Conservation (phyloP, 768 basidiomycete genomes). For the Tephrocybe sp. region DNA sequence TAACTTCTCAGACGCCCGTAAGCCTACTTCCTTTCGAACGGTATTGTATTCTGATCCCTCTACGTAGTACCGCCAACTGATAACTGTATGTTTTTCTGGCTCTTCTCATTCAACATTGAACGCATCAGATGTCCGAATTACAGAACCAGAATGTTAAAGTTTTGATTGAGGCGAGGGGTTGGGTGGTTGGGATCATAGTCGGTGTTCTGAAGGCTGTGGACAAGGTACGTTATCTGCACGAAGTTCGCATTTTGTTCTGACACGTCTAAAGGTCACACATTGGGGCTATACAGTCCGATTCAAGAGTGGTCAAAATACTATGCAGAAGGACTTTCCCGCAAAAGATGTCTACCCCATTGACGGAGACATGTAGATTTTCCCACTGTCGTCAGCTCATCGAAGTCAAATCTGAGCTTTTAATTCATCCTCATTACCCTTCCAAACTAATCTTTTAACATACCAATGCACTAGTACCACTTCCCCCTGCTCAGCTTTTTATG, state of each 20-base stretch:
- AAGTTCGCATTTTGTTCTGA: neutral
- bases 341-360: neutral
- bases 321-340: slow-evolving; percentile 5
- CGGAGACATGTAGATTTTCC: neutral
- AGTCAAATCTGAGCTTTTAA: no score
- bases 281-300: slow-evolving; percentile 14
- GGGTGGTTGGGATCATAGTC: slow-evolving; percentile 10
- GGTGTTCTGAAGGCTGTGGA: slow-evolving; percentile 8
- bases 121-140: neutral
- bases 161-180: slow-evolving; percentile 6
- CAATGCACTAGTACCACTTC: neutral
- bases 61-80: neutral
- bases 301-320: neutral
- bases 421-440: neutral
- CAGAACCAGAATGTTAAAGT: slow-evolving; percentile 12
- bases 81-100: neutral
- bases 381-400: no score
- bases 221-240: neutral
- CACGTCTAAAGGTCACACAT: slow-evolving; percentile 3
- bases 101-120: neutral
- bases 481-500: neutral
- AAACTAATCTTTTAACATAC: neutral
- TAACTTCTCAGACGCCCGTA: neutral
- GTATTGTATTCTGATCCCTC: neutral
- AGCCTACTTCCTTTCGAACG: no score